Evolutionary conservation across 352 stramenopile species (phyloP).

Genomic region (Phytophthora tentaculata): DNA sequence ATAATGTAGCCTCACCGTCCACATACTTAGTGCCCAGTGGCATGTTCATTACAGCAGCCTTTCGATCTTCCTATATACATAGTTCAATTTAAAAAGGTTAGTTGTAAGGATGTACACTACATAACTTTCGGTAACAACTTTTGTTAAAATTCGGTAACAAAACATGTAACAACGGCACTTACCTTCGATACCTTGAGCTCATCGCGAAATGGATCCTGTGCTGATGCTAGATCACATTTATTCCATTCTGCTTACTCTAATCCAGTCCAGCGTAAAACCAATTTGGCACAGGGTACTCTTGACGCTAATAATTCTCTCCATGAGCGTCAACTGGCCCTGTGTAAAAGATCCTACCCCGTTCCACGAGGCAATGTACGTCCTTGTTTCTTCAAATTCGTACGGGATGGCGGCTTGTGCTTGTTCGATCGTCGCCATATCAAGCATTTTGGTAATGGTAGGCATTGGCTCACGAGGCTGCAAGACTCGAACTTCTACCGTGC

Average conservation of each 20-base stretch:
- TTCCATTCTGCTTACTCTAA: background rate
- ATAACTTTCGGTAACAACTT: too few species aligned
- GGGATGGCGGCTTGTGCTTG: too few species aligned
- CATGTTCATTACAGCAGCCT: too few species aligned
- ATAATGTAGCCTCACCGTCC: too few species aligned
- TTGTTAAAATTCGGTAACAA: conserved; percentile 4
- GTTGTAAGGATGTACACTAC: too few species aligned
- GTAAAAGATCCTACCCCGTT: background rate
- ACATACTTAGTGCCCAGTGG: too few species aligned
- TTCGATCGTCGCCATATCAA: too few species aligned
- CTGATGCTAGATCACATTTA: background rate
- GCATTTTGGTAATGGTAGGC: background rate
- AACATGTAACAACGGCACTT: background rate
- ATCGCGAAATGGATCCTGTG: background rate
- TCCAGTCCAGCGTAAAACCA: background rate
- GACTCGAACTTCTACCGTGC: background rate
- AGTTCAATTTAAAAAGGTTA: too few species aligned
- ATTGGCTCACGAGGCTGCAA: background rate
- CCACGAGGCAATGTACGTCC: too few species aligned
- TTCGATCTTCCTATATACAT: background rate
- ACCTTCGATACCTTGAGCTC: background rate
- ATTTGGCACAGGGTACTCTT: background rate
- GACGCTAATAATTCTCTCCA: background rate
- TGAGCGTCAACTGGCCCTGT: background rate
- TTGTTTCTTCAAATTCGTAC: too few species aligned